Conservation (phyloP, 345 rosid species). For the Eucalyptus pauciflora region DNA sequence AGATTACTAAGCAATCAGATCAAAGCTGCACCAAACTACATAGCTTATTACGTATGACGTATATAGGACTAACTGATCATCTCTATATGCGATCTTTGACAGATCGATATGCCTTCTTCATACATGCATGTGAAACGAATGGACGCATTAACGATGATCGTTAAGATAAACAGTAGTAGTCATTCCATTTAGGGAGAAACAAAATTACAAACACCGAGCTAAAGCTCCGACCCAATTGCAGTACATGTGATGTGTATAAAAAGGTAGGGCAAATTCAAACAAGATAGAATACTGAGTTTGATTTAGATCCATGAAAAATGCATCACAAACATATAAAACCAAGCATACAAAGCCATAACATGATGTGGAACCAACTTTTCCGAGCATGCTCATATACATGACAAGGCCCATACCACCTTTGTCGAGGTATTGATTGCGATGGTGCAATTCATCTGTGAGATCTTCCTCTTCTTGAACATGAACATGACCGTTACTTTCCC, state of each 20-base stretch:
- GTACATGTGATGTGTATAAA: not conserved
- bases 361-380: not conserved
- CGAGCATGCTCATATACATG: not conserved
- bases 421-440: not conserved
- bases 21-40: not conserved
- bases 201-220: not conserved
- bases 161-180: not conserved
- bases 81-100: not conserved
- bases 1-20: not conserved
- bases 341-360: not conserved
- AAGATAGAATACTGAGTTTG: not conserved
- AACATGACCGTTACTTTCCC: not conserved
- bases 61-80: not conserved
- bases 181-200: not conserved
- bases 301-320: not conserved
- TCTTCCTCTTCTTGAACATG: conserved; percentile 1
- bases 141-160: not conserved
- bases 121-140: not conserved
- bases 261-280: not conserved
- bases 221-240: not conserved
- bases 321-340: not conserved
- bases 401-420: not conserved
- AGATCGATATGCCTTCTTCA: not conserved
- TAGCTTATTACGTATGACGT: not conserved
- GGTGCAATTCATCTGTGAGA: not conserved